Conservation (phyloP, 148 eudicot species). For the Selenicereus undatus region DNA sequence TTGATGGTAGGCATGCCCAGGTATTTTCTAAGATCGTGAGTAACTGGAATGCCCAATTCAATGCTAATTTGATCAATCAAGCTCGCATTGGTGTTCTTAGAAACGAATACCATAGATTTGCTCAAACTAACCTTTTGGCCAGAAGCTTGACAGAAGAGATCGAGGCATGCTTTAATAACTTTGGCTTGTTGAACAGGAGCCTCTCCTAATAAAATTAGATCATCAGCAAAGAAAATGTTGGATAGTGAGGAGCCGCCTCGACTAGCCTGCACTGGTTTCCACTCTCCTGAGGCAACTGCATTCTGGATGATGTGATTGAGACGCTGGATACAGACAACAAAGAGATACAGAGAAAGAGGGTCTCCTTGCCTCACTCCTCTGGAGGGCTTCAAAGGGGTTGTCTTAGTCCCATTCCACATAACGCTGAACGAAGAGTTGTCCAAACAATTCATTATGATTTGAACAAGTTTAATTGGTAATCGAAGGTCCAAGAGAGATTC, state of each 20-base stretch:
- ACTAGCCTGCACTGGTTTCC: neutral
- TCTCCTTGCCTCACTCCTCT: neutral
- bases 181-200: neutral
- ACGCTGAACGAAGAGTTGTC: neutral
- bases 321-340: neutral
- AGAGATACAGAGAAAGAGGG: too few relatives aligned
- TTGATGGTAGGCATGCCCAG: neutral
- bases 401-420: neutral
- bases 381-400: neutral
- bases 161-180: neutral
- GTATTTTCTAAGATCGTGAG: neutral
- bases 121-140: too few relatives aligned
- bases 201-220: neutral
- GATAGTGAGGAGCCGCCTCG: neutral
- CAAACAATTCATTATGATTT: neutral
- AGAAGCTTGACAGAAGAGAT: neutral
- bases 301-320: neutral
- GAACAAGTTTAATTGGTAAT: too few relatives aligned
- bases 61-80: too few relatives aligned
- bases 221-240: neutral
- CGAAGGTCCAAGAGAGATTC: neutral
- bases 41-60: neutral
- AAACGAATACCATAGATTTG: too few relatives aligned
- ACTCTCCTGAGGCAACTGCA: neutral
- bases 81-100: too few relatives aligned